Percentiles rank a stretch among this genome's conserved stretches.
Conservation (phyloP, 495 filamentous ascomycete species). For the Chaetomidium leptoderma region DNA sequence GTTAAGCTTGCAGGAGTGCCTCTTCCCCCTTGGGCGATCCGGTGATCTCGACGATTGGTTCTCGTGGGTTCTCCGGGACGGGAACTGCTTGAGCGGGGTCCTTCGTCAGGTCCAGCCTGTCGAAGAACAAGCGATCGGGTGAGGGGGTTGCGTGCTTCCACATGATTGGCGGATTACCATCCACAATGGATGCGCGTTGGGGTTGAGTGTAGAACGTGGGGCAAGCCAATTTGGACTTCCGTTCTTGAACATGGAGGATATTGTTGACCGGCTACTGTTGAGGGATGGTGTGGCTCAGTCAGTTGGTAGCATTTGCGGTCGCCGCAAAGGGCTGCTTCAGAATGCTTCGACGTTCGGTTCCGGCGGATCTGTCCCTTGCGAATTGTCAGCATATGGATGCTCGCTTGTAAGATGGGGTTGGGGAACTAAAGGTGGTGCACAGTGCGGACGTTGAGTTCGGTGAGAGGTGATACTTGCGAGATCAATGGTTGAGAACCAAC, state of each 20-base stretch:
- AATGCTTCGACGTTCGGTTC: no score
- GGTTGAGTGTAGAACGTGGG: conserved; percentile 9
- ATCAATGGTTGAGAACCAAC: background rate
- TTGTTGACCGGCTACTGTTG: no score
- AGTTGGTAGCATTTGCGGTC: background rate
- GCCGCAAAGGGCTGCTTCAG: no score
- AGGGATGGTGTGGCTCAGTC: no score
- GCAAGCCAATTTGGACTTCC: conserved; percentile 4
- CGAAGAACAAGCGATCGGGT: conserved; percentile 21
- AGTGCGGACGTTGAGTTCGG: background rate
- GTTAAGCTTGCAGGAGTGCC: conserved; percentile 4
- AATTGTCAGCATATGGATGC: no score
- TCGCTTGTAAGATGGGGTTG: no score
- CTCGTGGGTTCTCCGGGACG: conserved; percentile 6
- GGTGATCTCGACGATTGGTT: conserved; percentile 28
- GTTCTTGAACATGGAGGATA: background rate
- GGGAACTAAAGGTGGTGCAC: no score
- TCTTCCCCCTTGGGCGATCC: conserved; percentile 12
- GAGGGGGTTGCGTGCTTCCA: conserved; percentile 19
- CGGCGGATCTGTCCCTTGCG: no score
- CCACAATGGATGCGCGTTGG: background rate
- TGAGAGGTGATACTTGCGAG: background rate
- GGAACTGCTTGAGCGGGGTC: conserved; percentile 9
- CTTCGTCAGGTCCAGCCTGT: conserved; percentile 12
- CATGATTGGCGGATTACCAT: conserved; percentile 19